Base-by-base conservation (phyloP, 1,284 basidiomycete genomes). In the Ceratobasidium sp. region DNA sequence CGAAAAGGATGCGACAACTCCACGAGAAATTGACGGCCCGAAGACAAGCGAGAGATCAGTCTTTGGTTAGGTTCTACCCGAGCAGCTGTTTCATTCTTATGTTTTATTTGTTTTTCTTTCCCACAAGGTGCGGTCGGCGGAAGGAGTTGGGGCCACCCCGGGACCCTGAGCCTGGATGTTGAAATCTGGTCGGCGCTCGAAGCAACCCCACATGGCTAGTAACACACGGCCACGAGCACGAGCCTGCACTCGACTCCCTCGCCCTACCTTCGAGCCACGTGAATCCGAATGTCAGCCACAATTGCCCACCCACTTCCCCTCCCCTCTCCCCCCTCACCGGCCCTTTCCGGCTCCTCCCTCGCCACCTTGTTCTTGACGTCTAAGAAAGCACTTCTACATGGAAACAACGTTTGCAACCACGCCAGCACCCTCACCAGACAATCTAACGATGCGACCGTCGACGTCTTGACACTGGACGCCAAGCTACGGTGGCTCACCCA, bases 281-380 rank as follows among this genome's bases (percentile, higher is more conserved):
- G 66, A 70, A 70, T 70, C 66, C n/a, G 28, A 58, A 70, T 70
- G 66, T 52, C 66, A 57, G 54, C 66, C 66, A 70, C 54, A 30
- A 30, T 49, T 30, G 30, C 49, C 35, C 8, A 52, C 49, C 49
- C 49, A 46, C 11, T 46, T 46, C 11, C 44, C 44, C 11, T 11
- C 11, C 62, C 62, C 32, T 49, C 62, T 32, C 49, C 62, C n/a
- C 62, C 62, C 30, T 49, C 41, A 9, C 50, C 50, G 30, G 32
- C 50, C 35, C 43, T 38, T 28, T n/a, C n/a, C n/a, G 64, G 50
- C 18, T 30, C 66, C 21, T 58, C 54, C 74, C 85, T 93, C 26
- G 86, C 91, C 44, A 87, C 90, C n/a, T 86, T 93, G 9, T 90
- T 91, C 8, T 80, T 90, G 0, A 88, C 91, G 76, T 92, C 92